These are phyloP conservation scores for Cicer yamashitae DNA, from an alignment of 306 rosid genomes.

Conservation along the genomic window DNA sequence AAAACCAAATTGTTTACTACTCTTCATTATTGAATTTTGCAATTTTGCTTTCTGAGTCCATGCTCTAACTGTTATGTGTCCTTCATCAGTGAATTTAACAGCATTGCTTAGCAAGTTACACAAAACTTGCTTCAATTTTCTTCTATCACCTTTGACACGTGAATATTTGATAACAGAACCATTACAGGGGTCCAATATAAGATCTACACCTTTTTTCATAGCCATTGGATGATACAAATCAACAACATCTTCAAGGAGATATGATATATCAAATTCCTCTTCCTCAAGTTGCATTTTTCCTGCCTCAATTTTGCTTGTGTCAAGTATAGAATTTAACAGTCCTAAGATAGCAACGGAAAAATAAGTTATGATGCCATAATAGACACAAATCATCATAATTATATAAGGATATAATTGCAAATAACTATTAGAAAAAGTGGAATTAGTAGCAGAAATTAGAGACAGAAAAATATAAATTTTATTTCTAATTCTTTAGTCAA, in stretches of 20 bases:
- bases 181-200: slow-evolving; percentile 72
- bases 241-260: slow-evolving; percentile 72
- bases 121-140: slow-evolving; percentile 75
- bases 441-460: too few relatives aligned
- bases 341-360: slow-evolving; percentile 46
- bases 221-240: slow-evolving; percentile 71
- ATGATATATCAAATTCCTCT: slow-evolving; percentile 69
- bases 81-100: slow-evolving; percentile 75
- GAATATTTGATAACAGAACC: slow-evolving; percentile 60
- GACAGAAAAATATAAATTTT: neutral
- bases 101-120: slow-evolving; percentile 81
- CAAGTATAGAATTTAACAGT: slow-evolving; percentile 76
- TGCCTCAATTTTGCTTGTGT: slow-evolving; percentile 84
- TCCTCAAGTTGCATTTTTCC: slow-evolving; percentile 84
- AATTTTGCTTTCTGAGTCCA: slow-evolving; percentile 61
- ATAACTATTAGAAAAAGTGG: neutral
- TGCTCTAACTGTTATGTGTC: slow-evolving; percentile 67
- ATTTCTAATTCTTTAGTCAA: neutral
- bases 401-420: neutral
- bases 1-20: slow-evolving; percentile 37
- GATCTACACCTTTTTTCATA: slow-evolving; percentile 68
- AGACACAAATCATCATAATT: neutral
- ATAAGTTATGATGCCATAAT: neutral
- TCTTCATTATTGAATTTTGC: slow-evolving; percentile 50
- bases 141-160: slow-evolving; percentile 73